phyloP scores from a whole-genome alignment of 371 early-diverging fungal species.

The Rozella allomycis region DNA sequence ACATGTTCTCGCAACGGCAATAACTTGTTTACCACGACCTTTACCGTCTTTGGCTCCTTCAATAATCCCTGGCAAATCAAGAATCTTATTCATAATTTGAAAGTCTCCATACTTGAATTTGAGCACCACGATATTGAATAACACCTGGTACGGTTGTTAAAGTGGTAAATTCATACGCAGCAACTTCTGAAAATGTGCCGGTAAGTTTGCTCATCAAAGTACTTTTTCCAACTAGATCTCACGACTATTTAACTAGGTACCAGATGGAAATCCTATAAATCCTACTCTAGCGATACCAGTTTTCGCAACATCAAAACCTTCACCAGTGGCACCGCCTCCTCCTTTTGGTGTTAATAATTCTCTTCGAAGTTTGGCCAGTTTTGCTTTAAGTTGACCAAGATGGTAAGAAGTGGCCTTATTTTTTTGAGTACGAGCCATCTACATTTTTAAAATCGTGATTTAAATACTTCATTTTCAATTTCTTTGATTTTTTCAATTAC shows the following conservation, averaged over 20 bases:
- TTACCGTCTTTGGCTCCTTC: conserved; percentile 99
- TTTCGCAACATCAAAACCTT: conserved; percentile 90
- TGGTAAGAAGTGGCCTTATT: conserved; percentile 95
- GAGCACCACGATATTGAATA: conserved; percentile 91
- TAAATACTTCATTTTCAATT: conserved; percentile 39
- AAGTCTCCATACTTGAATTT: too few relatives aligned
- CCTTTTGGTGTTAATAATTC: conserved; percentile 72
- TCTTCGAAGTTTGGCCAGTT: conserved; percentile 83
- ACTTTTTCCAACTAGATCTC: conserved; percentile 95
- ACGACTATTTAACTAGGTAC: too few relatives aligned
- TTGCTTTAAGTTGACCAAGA: conserved; percentile 85
- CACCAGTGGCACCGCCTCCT: conserved; percentile 44
- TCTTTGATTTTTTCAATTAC: conserved; percentile 53
- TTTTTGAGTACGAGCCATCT: conserved; percentile 84
- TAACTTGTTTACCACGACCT: conserved; percentile 91
- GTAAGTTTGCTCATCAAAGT: conserved; percentile 90
- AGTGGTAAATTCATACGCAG: conserved; percentile 96
- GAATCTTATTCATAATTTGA: too few relatives aligned
- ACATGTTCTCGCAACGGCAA: conserved; percentile 85
- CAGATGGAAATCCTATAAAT: conserved; percentile 90
- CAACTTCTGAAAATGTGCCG: conserved; percentile 76
- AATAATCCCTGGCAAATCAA: conserved; percentile 87
- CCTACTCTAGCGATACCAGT: conserved; percentile 95
- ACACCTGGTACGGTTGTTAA: conserved; percentile 83
- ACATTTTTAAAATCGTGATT: not conserved